These are phyloP conservation scores for Testicularia cyperi DNA, from an alignment of 1,284 basidiomycete species.

Conservation along the genomic window DNA sequence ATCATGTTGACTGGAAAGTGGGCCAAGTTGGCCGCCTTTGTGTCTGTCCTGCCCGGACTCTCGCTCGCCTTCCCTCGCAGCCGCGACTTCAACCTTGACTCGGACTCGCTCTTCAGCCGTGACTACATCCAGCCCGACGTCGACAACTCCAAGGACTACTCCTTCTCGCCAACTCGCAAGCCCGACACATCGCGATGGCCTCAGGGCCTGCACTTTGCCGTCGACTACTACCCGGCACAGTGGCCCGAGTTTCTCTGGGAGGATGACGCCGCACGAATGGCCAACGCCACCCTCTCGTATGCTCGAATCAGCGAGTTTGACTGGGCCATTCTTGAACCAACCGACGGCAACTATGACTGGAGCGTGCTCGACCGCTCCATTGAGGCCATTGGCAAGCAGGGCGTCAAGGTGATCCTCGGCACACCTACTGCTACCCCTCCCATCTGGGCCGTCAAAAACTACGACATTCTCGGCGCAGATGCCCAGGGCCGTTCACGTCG, in stretches of 20 bases:
- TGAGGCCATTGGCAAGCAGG: slow-evolving; percentile 18
- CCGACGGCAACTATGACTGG: slow-evolving; percentile 37
- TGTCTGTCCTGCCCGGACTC: slow-evolving; percentile 9
- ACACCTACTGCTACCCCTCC: slow-evolving; percentile 40
- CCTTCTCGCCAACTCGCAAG: slow-evolving; percentile 3
- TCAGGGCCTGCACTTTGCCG: slow-evolving; percentile 28
- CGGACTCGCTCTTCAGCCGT: slow-evolving; percentile 90
- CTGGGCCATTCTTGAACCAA: slow-evolving; percentile 41
- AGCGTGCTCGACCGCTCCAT: slow-evolving; percentile 26
- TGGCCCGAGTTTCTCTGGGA: slow-evolving; percentile 34
- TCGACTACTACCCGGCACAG: slow-evolving; percentile 44
- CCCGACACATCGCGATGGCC: slow-evolving; percentile 21
- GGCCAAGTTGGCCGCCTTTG: slow-evolving; percentile 10
- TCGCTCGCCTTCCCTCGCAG: slow-evolving; percentile 11
- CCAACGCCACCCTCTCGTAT: slow-evolving; percentile 24
- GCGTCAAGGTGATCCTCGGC: slow-evolving; percentile 43
- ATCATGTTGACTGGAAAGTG: slow-evolving; percentile 18
- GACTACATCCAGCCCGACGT: slow-evolving; percentile 83
- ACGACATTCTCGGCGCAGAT: slow-evolving; percentile 39
- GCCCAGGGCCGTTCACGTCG: slow-evolving; percentile 16
- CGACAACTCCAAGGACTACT: slow-evolving; percentile 8
- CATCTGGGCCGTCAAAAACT: slow-evolving; percentile 37
- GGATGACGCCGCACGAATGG: slow-evolving; percentile 32
- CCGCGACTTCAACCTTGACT: slow-evolving; percentile 66
- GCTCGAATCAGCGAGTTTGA: slow-evolving; percentile 44